A percentile compares a stretch with the other conserved stretches of the same genome.
Conservation (phyloP, 2,329 filamentous ascomycete species). For the Epichloe scottii region DNA sequence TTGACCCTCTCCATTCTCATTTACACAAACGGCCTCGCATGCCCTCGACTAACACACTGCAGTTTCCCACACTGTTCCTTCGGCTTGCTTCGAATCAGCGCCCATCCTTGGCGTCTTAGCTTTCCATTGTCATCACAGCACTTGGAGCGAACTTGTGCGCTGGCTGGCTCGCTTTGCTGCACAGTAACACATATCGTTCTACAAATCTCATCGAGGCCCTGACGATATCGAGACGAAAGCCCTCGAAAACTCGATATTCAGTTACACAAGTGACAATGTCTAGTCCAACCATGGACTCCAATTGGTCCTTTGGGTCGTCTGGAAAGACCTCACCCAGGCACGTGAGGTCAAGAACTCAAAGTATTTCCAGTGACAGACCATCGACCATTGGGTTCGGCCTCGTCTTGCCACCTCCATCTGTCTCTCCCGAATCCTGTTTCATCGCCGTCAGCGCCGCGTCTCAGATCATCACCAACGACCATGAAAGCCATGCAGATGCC, state of each 20-base stretch:
- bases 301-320: slow-evolving; percentile 10
- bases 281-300: slow-evolving; percentile 8
- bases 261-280: not conserved
- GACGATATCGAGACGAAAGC: not conserved
- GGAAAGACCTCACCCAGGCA: slow-evolving; percentile 21
- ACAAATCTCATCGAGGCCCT: not conserved
- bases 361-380: slow-evolving; percentile 59
- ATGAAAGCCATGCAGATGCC: slow-evolving; percentile 59
- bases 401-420: slow-evolving; percentile 51
- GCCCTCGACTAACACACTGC: not conserved
- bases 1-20: not conserved
- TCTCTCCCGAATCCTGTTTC: slow-evolving; percentile 72
- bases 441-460: slow-evolving; percentile 80
- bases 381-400: slow-evolving; percentile 47
- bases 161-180: not conserved
- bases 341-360: slow-evolving; percentile 41
- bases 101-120: not conserved
- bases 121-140: too few relatives aligned
- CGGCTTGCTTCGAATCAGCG: not conserved
- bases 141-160: too few relatives aligned
- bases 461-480: slow-evolving; percentile 81
- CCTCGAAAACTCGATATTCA: not conserved
- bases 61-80: not conserved
- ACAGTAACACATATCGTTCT: not conserved
- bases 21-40: not conserved